Evolutionary conservation across 2,329 filamentous ascomycete genomes (phyloP), one percentile per base, ranked within the genome.

Genomic region (Pyrenophora seminiperda): DNA sequence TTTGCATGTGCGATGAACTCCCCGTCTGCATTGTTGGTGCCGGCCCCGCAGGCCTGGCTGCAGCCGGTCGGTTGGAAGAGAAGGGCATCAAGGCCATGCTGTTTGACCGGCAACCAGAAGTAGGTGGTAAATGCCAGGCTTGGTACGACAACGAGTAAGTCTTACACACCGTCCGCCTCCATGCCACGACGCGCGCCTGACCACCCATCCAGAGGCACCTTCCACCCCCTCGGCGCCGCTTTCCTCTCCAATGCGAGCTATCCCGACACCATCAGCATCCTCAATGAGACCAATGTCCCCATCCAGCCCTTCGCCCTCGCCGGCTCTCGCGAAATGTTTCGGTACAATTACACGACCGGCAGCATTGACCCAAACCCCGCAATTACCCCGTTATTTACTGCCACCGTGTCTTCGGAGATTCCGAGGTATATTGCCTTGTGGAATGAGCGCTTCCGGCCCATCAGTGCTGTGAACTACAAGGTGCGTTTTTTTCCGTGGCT

Each of bases 191-290:
- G 43, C 63, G 65, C 65, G 57, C 64, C 70, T 73, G 60, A 72
- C 66, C 62, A 66, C 60, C 63, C 55, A 62, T 50, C 37, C 58
- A 73, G 70, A 59, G 70, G 66, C 56, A 65, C 67, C 50, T 73
- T 73, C 67, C 68, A 73, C 44, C 70, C 71, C 20, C 66, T 73
- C 50, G 71, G 71, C 52, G 71, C 71, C 19, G 70, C 70, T 50
- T 73, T 73, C 60, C 69, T 69, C 58, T 73, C 70, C n/a, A 73
- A 72, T 52, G 68, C 58, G 40, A 61, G 64, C 30, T 73, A 72
- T 42, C 51, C 67, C 7, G 66, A 73, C 47, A 73, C 70, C 4
- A 41, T 73, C 14, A 70, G 69, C 52, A 61, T 73, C 27, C 54
- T 73, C 49, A 62, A 71, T 40, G 54, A 64, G 46, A 65, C 70